Conservation (phyloP, 176 grass and related monocot species). For the Zoysia pacifica region DNA sequence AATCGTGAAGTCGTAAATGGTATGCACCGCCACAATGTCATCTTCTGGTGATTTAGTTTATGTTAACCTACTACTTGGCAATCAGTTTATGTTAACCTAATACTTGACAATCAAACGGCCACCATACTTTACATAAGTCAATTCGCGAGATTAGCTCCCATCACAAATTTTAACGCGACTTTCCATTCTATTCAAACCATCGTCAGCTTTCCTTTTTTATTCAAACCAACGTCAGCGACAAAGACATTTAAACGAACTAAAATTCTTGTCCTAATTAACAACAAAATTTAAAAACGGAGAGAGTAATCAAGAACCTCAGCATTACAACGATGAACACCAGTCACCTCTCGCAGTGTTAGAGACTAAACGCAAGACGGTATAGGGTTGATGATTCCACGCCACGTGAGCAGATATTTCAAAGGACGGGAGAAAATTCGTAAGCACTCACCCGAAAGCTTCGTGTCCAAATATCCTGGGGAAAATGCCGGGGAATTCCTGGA, state of each 20-base stretch:
- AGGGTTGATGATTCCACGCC: not conserved
- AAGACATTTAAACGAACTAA: not conserved
- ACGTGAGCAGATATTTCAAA: not conserved
- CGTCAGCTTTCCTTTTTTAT: not conserved
- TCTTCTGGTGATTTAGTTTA: conserved; percentile 9
- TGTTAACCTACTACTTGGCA: not conserved
- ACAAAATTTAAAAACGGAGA: too few species aligned
- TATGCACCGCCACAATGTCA: not conserved
- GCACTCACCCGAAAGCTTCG: conserved; percentile 77
- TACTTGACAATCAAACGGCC: not conserved
- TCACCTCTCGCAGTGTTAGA: too few species aligned
- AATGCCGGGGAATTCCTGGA: conserved; percentile 51
- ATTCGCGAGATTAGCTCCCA: not conserved
- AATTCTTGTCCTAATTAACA: too few species aligned
- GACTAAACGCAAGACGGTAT: too few species aligned
- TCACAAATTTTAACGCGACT: not conserved
- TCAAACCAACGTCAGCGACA: not conserved
- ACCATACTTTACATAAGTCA: not conserved
- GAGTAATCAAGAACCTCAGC: not conserved
- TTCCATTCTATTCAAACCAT: not conserved
- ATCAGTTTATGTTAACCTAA: not conserved
- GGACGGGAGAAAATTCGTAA: not conserved
- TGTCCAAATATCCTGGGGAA: conserved; percentile 83
- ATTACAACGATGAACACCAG: not conserved
- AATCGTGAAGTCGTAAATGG: not conserved